Conservation (phyloP, 345 rosid genomes). For the Eucalyptus regnans region DNA sequence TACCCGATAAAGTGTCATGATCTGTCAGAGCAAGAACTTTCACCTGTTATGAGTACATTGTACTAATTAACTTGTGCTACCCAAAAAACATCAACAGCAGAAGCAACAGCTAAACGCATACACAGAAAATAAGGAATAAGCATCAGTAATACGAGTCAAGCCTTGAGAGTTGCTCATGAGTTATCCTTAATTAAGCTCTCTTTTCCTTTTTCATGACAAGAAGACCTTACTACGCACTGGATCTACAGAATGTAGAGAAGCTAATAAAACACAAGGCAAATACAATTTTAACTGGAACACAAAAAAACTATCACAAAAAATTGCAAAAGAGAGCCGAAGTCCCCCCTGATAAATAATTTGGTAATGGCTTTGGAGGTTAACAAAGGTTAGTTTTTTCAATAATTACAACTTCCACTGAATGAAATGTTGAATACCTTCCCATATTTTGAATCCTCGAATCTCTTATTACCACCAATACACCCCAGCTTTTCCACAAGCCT, state of each 20-base stretch:
- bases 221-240: not conserved
- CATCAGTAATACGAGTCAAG: not conserved
- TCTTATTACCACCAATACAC: not conserved
- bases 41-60: constrained; percentile 57
- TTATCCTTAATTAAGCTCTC: not conserved
- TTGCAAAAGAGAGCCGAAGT: not conserved
- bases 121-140: not conserved
- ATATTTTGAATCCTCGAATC: not conserved
- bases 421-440: not conserved
- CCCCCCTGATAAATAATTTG: not conserved
- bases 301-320: not conserved
- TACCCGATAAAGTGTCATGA: constrained; percentile 84
- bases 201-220: not conserved
- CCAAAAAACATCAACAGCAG: not conserved
- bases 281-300: not conserved
- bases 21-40: constrained; percentile 94
- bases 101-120: not conserved
- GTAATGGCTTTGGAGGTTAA: not conserved
- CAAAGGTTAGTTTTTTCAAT: not conserved
- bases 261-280: not conserved
- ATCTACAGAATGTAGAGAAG: not conserved
- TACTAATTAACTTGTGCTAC: constrained; percentile 6
- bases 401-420: not conserved
- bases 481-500: not conserved
- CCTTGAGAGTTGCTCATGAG: not conserved